Base-by-base conservation (phyloP, 495 filamentous ascomycete species). In the Neurospora sp. region DNA sequence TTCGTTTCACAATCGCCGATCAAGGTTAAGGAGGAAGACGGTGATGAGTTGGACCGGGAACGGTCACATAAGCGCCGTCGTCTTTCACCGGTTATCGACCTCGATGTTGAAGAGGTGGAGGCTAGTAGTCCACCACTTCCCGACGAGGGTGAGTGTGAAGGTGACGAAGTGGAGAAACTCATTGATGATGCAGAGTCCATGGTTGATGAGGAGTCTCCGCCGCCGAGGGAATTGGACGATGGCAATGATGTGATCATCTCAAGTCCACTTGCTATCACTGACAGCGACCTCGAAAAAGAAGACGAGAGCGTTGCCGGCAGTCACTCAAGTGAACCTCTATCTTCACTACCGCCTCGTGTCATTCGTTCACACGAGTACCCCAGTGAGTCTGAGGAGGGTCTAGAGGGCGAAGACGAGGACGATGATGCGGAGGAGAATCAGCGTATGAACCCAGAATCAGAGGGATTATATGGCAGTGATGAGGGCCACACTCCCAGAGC, bases 31-130 rank as follows among this genome's bases (percentile, higher is more conserved):
- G 20, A 72, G 6, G 72, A 70, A 38, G 76, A 72, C 18, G 12
- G 27, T 4, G 72, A 72, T 1, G 72, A 69, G 1, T 27, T 71
- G 14, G 66, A 73, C 6, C 35, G 48, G 10, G 73, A 72, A 1
- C 75, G 77, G n/a, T 75, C 74, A 5, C 74, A 78, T 14, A 82
- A 81, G 71, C 72, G 80, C 5, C 74, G 79, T 10, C 76, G 79
- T 16, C 77, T 80, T 23, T 74, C 76, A 9, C 62, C 70, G 11
- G 76, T 69, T 5, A 37, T 48, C 14, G 72, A 74, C 37, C 38
- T 42, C 6, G 73, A 74, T 39, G 48, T 35, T 20, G 78, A 80
- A 10, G 48, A 73, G 27, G 76, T 77, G 48, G 69, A 75, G 2
- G 77, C 46, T 72, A 23, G 31, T 75, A 37, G 38, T 35, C 23